Evolutionary conservation across 2,329 filamentous ascomycete genomes (phyloP).

Genomic region (Alternaria consortialis): DNA sequence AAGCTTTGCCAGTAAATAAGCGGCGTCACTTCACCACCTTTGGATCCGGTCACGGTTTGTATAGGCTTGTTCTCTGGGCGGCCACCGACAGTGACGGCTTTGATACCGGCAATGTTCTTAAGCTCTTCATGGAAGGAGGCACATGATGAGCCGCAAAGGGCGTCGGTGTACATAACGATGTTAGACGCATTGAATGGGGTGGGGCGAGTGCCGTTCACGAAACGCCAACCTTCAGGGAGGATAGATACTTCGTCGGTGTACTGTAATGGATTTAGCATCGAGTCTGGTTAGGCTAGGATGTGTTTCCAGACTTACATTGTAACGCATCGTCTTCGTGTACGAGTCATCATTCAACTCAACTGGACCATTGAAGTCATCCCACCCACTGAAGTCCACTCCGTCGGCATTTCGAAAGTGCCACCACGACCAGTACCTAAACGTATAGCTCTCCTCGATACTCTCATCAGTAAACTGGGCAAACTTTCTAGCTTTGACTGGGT

Average conservation of each 20-base stretch:
- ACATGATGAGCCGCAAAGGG: slow-evolving; percentile 67
- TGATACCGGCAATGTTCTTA: slow-evolving; percentile 60
- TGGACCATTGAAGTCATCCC: slow-evolving; percentile 57
- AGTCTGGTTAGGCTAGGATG: neutral
- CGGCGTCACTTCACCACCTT: slow-evolving; percentile 57
- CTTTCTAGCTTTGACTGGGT: slow-evolving; percentile 9
- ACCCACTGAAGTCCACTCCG: slow-evolving; percentile 50
- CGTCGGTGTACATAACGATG: slow-evolving; percentile 60
- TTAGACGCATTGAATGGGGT: slow-evolving; percentile 50
- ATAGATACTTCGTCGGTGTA: slow-evolving; percentile 31
- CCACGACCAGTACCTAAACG: slow-evolving; percentile 33
- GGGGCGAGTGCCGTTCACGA: slow-evolving; percentile 30
- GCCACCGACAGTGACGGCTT: slow-evolving; percentile 66
- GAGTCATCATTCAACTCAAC: slow-evolving; percentile 44
- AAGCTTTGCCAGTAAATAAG: slow-evolving; percentile 26
- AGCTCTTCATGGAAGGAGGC: slow-evolving; percentile 65
- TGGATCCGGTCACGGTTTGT: slow-evolving; percentile 69
- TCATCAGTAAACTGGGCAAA: slow-evolving; percentile 13
- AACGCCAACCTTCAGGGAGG: slow-evolving; percentile 21
- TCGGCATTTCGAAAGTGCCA: slow-evolving; percentile 37
- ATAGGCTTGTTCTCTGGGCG: slow-evolving; percentile 63
- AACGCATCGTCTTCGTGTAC: slow-evolving; percentile 50
- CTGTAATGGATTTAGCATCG: slow-evolving; percentile 24
- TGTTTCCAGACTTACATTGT: slow-evolving; percentile 32
- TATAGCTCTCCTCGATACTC: slow-evolving; percentile 19